Base-by-base conservation (phyloP, 2,329 filamentous ascomycete genomes). In the Neofusicoccum kwambonambiense region DNA sequence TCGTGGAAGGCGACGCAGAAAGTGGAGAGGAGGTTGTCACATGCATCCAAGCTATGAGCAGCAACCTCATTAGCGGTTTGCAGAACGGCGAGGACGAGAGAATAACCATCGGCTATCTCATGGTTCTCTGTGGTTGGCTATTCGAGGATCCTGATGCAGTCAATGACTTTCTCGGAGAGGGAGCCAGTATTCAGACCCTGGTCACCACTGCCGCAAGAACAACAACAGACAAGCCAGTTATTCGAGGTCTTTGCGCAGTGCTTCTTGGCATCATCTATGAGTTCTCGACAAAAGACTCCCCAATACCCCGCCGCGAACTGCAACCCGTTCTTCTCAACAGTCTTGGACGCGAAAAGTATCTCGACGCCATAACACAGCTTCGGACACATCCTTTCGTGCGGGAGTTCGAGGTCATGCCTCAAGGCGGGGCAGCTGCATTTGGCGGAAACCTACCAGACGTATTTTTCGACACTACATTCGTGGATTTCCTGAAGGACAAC, bases 221-320 rank as follows among this genome's bases (percentile, higher is more conserved):
- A 79, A 84, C 69, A 72, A 81, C 72, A 78, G 87, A 87, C 12
- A 88, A 88, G 66, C 81, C 86, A 19, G 81, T 96, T 37, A 83
- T 94, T 13, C 90, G 92, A 69, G 95, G 95, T 1, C 83, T 99
- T 12, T 92, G 90, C 74, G 90, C 93, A 15, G 88, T 93, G 74
- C 80, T 99, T 0, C 83, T 98, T 1, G 95, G 94, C 9, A 89
- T 96, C 19, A 85, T 95, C 4, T 99, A 98, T 75, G 95, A 99
- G 73, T 99, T 98, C 73, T 98, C 94, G 9, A 97, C 94, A 0
- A 97, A 96, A 74, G 95, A 99, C 77, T 98, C 94, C 0, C 92
- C 95, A 0, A 89, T 99, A 60, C 87, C 94, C 5, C 86, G 95
- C 67, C 84, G 88, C 27, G 93, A 90, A 9, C 80, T 99, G 50